Evolutionary conservation across 345 rosid species (phyloP), one percentile per base, ranked within the genome.

Genomic region (Euphorbia tirucalli): DNA sequence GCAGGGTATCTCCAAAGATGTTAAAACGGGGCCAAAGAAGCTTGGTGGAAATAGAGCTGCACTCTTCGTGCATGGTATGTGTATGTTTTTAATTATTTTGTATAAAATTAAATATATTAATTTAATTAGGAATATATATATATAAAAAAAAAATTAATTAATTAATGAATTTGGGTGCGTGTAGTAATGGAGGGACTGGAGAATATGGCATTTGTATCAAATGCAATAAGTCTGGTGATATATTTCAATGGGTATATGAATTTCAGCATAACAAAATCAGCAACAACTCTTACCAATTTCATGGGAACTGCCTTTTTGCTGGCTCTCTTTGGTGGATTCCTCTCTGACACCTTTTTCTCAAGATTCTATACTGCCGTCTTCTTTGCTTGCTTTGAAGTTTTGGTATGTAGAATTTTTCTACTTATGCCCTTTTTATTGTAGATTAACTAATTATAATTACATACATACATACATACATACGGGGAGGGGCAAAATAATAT

Each of bases 261-360:
- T 84, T 87, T 89, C 76, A 79, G 86, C 85, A 55, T 89, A 32
- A 78, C 87, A 8, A 84, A 82, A 74, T 87, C 93, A 1, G 91
- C 93, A 74, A 89, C 76, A 7, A 78, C 91, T 1, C 84, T 89
- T 11, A 85, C 93, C 55, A 89, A 89, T 76, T 81, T 89, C 84
- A 54, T 82, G 83, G 93, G 91, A 3, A 73, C 88, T 50, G 63
- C 88, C 0, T 89, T 83, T 70, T 30, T 89, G 28, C 54, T 87
- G 9, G 75, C 91, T 11, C 84, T 89, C 25, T 81, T 87, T 11
- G 93, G 93, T 50, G 93, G 91, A 7, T 84, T 85, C 82, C 79
- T 89, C 57, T 87, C 89, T 0, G 93, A 87, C 67, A 89, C 93
- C 21, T 89, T 77, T 31, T 68, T 85, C 71, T 75, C 89, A 6